Evolutionary conservation across 768 basidiomycete genomes (phyloP).

Genomic region (Mycena floridula): DNA sequence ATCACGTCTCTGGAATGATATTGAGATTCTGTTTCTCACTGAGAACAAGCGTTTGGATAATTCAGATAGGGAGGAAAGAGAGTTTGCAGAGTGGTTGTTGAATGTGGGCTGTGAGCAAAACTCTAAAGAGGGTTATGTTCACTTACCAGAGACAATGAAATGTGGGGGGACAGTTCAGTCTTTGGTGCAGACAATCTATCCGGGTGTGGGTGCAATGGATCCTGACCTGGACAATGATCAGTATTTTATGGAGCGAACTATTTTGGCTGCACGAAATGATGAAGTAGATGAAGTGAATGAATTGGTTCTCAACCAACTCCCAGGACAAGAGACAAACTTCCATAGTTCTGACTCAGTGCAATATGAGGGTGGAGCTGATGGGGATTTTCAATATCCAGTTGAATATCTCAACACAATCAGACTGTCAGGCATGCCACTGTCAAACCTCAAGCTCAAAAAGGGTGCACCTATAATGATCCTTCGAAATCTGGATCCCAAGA

Average conservation of each 20-base stretch:
- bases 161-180: constrained; percentile 4
- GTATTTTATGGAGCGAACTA: constrained; percentile 27
- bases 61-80: background rate
- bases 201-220: background rate
- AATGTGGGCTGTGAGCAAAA: constrained; percentile 5
- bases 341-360: constrained; percentile 24
- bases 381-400: constrained; percentile 5
- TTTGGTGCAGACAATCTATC: constrained; percentile 12
- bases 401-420: constrained; percentile 20
- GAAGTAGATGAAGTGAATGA: constrained; percentile 29
- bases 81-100: constrained; percentile 9
- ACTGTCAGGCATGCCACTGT: constrained; percentile 23
- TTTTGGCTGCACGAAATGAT: constrained; percentile 26
- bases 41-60: background rate
- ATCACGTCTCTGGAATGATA: constrained; percentile 1
- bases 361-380: constrained; percentile 12
- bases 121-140: background rate
- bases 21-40: constrained; percentile 1
- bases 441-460: constrained; percentile 18
- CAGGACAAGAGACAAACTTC: constrained; percentile 16
- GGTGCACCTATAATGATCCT: constrained; percentile 20
- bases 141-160: background rate
- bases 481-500: too few species aligned
- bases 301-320: constrained; percentile 15
- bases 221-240: constrained; percentile 10